phyloP scores from a whole-genome alignment of 345 rosid species.

The Rubroshorea leprosula region DNA sequence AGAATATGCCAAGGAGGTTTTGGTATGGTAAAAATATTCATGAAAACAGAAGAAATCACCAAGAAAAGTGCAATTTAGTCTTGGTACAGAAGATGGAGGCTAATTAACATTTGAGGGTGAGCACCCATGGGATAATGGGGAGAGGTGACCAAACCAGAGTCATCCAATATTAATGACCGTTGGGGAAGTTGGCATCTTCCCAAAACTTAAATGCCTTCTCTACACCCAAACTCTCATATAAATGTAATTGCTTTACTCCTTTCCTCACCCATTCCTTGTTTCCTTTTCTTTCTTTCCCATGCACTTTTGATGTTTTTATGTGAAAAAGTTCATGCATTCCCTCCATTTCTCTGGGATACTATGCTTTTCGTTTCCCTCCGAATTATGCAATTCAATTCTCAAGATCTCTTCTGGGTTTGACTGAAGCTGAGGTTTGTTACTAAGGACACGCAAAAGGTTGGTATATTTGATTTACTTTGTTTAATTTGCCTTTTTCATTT shows the following conservation, averaged over 20 bases:
- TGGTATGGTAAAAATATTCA: too few relatives aligned
- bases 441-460: constrained; percentile 26
- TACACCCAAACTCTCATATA: constrained; percentile 21
- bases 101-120: background rate
- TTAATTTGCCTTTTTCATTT: background rate
- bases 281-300: constrained; percentile 4
- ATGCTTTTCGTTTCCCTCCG: constrained; percentile 17
- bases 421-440: constrained; percentile 18
- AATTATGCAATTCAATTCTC: constrained; percentile 1
- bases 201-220: constrained; percentile 16
- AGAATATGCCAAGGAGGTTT: too few relatives aligned
- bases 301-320: constrained; percentile 5
- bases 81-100: too few relatives aligned
- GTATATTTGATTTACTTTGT: constrained; percentile 15
- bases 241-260: background rate
- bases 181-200: constrained; percentile 34
- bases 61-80: too few relatives aligned
- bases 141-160: constrained; percentile 1
- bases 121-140: background rate
- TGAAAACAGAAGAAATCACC: too few relatives aligned
- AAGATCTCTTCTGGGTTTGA: background rate
- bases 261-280: constrained; percentile 7
- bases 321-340: constrained; percentile 2
- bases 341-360: background rate
- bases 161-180: constrained; percentile 32